phyloP scores from a whole-genome alignment of 2,329 filamentous ascomycete species.

The Cladosporium sphaerospermum region DNA sequence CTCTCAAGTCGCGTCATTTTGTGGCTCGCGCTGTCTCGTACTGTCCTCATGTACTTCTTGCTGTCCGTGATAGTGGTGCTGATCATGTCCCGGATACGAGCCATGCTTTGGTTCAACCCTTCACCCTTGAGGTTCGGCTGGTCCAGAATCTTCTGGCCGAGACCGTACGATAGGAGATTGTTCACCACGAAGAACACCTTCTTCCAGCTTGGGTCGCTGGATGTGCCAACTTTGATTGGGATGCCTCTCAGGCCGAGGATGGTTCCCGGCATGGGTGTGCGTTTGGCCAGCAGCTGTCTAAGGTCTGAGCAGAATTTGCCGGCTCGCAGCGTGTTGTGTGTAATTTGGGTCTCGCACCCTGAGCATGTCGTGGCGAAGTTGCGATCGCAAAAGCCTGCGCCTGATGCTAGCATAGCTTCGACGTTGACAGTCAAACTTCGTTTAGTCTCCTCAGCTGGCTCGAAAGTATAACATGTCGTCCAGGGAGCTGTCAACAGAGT shows the following conservation, averaged over 20 bases:
- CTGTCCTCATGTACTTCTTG: slow-evolving; percentile 33
- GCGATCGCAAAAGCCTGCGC: slow-evolving; percentile 56
- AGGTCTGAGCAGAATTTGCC: slow-evolving; percentile 57
- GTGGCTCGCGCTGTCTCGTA: slow-evolving; percentile 19
- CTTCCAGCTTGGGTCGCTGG: background rate
- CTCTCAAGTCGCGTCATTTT: slow-evolving; percentile 18
- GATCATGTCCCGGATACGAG: slow-evolving; percentile 46
- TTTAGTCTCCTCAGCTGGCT: background rate
- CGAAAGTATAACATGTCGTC: slow-evolving; percentile 46
- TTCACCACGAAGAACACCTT: slow-evolving; percentile 13
- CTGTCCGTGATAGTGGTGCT: slow-evolving; percentile 39
- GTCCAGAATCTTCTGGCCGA: slow-evolving; percentile 38
- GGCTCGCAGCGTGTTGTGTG: slow-evolving; percentile 55
- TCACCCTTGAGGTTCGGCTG: slow-evolving; percentile 1
- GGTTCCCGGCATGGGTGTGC: slow-evolving; percentile 61
- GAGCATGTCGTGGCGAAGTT: slow-evolving; percentile 42
- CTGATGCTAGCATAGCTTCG: slow-evolving; percentile 31
- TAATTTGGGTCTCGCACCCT: slow-evolving; percentile 46
- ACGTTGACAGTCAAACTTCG: slow-evolving; percentile 9
- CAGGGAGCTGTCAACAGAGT: slow-evolving; percentile 46
- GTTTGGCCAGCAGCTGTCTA: slow-evolving; percentile 39
- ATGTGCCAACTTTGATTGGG: slow-evolving; percentile 28
- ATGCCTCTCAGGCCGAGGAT: slow-evolving; percentile 52
- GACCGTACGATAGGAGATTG: slow-evolving; percentile 38
- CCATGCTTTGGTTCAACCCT: slow-evolving; percentile 37